Percentiles rank a stretch among this genome's conserved stretches.
Conservation (phyloP, 805 yeast species). For the Suhomyces faveliae region DNA sequence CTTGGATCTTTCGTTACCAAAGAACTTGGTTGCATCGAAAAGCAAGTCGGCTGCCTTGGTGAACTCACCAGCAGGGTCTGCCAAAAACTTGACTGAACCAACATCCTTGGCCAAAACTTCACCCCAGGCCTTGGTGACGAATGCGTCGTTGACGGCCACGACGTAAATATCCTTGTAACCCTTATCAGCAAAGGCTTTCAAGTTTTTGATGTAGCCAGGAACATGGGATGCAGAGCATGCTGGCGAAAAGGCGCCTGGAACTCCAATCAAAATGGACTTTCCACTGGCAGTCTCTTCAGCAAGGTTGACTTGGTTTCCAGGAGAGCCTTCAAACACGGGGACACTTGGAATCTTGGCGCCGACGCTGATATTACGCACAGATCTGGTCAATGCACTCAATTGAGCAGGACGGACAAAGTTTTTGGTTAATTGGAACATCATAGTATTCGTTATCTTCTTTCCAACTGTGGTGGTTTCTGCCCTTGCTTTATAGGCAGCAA, state of each 20-base stretch:
- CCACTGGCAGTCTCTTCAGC: slow-evolving; percentile 43
- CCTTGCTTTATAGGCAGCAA: background rate
- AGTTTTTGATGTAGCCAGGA: slow-evolving; percentile 64
- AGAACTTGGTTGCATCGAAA: slow-evolving; percentile 73
- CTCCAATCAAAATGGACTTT: slow-evolving; percentile 39
- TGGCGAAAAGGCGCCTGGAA: slow-evolving; percentile 73
- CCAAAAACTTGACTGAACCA: slow-evolving; percentile 54
- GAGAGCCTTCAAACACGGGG: slow-evolving; percentile 58
- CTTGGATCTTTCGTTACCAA: slow-evolving; percentile 73
- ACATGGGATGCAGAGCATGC: slow-evolving; percentile 72
- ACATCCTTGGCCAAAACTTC: slow-evolving; percentile 28
- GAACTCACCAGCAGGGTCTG: slow-evolving; percentile 80
- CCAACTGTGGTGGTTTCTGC: background rate
- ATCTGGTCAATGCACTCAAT: background rate
- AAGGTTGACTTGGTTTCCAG: slow-evolving; percentile 59
- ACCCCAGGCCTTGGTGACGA: slow-evolving; percentile 82
- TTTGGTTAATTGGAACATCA: slow-evolving; percentile 5
- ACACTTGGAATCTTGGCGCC: slow-evolving; percentile 65
- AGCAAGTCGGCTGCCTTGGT: slow-evolving; percentile 60
- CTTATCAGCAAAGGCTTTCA: slow-evolving; percentile 54
- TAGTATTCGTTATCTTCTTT: background rate
- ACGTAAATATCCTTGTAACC: slow-evolving; percentile 66
- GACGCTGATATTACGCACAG: slow-evolving; percentile 21
- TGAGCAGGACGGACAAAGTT: background rate
- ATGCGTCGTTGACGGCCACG: slow-evolving; percentile 82